Conservation (phyloP, 2,329 filamentous ascomycete genomes). For the Colletotrichum eleusines region DNA sequence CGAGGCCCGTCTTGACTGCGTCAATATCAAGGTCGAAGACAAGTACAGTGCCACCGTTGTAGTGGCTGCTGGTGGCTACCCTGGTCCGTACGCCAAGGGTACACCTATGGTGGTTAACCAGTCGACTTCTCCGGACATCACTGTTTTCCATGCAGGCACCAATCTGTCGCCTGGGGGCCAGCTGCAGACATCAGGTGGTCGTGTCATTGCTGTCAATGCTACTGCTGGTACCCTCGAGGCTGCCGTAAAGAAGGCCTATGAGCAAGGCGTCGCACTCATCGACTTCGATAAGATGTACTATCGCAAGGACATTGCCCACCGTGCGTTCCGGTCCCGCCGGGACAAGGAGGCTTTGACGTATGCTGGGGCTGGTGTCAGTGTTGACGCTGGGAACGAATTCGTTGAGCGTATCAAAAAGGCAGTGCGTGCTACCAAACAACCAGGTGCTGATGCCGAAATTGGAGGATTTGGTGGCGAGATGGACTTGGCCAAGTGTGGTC, state of each 20-base stretch:
- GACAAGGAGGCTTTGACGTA: conserved; percentile 79
- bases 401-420: conserved; percentile 92
- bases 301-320: conserved; percentile 87
- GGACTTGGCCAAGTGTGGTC: conserved; percentile 76
- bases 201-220: conserved; percentile 87
- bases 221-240: conserved; percentile 75
- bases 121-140: conserved; percentile 59
- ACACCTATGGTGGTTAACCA: conserved; percentile 60
- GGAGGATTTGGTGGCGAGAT: conserved; percentile 95
- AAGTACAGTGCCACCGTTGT: conserved; percentile 86
- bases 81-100: conserved; percentile 81
- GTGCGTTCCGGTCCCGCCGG: conserved; percentile 66
- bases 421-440: conserved; percentile 85
- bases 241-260: conserved; percentile 83
- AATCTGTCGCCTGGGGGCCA: conserved; percentile 63
- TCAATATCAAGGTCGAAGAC: conserved; percentile 71
- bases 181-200: conserved; percentile 80
- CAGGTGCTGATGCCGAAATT: conserved; percentile 92
- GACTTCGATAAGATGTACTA: conserved; percentile 87
- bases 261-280: conserved; percentile 75
- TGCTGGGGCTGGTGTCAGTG: conserved; percentile 91
- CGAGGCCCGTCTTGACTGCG: conserved; percentile 74
- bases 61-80: conserved; percentile 87
- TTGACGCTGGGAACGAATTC: conserved; percentile 92
- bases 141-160: conserved; percentile 91